Base-by-base conservation (phyloP, 768 basidiomycete species). In the Clavulina sp. region DNA sequence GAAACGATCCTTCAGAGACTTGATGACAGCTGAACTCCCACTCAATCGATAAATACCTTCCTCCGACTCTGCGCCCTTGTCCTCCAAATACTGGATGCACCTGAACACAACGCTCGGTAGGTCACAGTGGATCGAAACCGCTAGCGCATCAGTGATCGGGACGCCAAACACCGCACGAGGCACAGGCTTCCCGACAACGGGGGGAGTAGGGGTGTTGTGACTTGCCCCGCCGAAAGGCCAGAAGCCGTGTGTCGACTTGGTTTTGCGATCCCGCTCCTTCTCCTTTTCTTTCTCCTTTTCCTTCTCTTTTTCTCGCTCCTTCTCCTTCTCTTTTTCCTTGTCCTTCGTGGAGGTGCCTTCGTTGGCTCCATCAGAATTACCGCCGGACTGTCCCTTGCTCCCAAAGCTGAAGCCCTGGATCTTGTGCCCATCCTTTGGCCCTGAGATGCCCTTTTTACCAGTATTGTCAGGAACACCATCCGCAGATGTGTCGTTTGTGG, bases 41-140 rank as follows among this genome's bases (percentile, higher is more conserved):
- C 84, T 91, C 54, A 99, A 68, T 54, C 95, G 80, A 67, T 96
- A 99, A 54, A 99, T 93, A 31, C 95, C 95, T 66, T 99, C 95
- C 61, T 99, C 95, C 58, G 85, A 79, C 55, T 96, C 87, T 21
- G 95, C 93, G 63, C 85, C 76, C 69, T 92, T 92, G 19, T 78
- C 76, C 68, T 97, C 88, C 51, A 99, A 70, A 66, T 93, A 99
- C 61, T 95, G 81, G 57, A 99, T 92, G 57, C 82, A 84, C 50
- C 95, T 78, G 71, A 92, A 99, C 31, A 95, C 81, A 58, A 96
- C 83, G 4, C 93, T 87, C 2, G 95, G 95, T 21, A 99, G 71
- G 59, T 82, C 81, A 49, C 82, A 91, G 52, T 96, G 86, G 61
- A 86, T 76, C 18, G 86, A 82, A 24, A 97, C 77, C 1, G 86